A percentile compares a stretch with the other conserved stretches of the same genome.
Evolutionary conservation across 2,329 filamentous ascomycete genomes (phyloP).

Genomic region (Aspergillus calidoustus): DNA sequence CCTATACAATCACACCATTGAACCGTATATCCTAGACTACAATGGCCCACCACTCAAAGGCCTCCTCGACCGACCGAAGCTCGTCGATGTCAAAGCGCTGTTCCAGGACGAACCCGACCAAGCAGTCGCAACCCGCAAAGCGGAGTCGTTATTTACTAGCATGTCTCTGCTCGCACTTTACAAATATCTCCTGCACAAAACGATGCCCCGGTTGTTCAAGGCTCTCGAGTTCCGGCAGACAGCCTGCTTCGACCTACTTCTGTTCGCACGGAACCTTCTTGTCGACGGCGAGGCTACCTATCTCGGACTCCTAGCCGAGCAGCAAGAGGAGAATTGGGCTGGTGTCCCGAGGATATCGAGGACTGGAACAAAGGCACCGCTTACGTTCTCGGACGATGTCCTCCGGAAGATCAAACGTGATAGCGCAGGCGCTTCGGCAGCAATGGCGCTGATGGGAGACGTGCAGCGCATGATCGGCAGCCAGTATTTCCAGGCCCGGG

Average conservation of each 20-base stretch:
- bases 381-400: conserved; percentile 4
- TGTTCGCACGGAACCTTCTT: conserved; percentile 38
- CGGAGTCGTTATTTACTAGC: conserved; percentile 31
- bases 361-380: not conserved
- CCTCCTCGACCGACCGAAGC: conserved; percentile 29
- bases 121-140: conserved; percentile 25
- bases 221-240: conserved; percentile 39
- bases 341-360: conserved; percentile 25
- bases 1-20: conserved; percentile 41
- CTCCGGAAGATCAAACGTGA: conserved; percentile 32
- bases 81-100: conserved; percentile 25
- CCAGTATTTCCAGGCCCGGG: conserved; percentile 12
- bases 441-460: conserved; percentile 35
- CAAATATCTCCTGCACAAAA: conserved; percentile 20
- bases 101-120: conserved; percentile 26
- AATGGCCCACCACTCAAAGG: conserved; percentile 27
- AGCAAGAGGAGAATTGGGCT: conserved; percentile 31
- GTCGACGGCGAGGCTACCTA: conserved; percentile 40
- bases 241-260: conserved; percentile 32
- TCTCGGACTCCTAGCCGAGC: conserved; percentile 25
- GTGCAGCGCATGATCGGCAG: conserved; percentile 29
- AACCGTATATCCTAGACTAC: conserved; percentile 41
- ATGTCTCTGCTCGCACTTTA: conserved; percentile 37
- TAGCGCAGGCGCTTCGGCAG: conserved; percentile 24
- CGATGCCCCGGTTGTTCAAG: conserved; percentile 32